phyloP scores from a whole-genome alignment of 371 early-diverging fungal genomes.

The Mucor saturninus region DNA sequence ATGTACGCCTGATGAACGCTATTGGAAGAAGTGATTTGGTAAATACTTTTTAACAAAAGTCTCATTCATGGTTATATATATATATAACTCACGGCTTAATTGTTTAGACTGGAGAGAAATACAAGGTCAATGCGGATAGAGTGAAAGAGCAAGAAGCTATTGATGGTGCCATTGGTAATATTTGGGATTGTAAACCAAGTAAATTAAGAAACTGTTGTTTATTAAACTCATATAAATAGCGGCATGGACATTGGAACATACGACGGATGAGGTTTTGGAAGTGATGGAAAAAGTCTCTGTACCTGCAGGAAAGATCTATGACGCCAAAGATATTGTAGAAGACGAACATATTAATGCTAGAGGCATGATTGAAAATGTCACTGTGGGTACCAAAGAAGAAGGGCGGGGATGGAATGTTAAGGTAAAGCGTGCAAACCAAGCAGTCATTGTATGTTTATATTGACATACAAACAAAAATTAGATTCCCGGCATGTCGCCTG shows the following conservation, averaged over 20 bases:
- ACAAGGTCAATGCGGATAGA: constrained; percentile 53
- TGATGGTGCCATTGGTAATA: constrained; percentile 55
- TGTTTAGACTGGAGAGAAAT: constrained; percentile 44
- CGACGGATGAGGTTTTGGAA: constrained; percentile 50
- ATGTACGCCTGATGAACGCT: constrained; percentile 56
- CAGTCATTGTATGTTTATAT: neutral
- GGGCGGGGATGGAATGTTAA: constrained; percentile 51
- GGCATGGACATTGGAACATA: constrained; percentile 49
- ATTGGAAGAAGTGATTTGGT: constrained; percentile 57
- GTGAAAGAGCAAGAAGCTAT: constrained; percentile 48
- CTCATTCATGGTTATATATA: no score
- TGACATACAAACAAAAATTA: neutral
- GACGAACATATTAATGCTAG: constrained; percentile 57
- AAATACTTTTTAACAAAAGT: constrained; percentile 10
- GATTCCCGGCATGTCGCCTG: constrained; percentile 57
- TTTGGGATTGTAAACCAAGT: neutral
- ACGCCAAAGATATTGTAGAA: constrained; percentile 58
- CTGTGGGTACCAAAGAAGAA: constrained; percentile 43
- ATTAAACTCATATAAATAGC: constrained; percentile 11
- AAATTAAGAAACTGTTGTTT: neutral
- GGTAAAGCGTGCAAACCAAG: constrained; percentile 15
- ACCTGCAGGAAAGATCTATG: constrained; percentile 62
- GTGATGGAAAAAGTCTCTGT: constrained; percentile 48
- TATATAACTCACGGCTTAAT: neutral
- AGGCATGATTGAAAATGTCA: constrained; percentile 54